Evolutionary conservation across 495 filamentous ascomycete species (phyloP).

Genomic region (Tuber magnatum): DNA sequence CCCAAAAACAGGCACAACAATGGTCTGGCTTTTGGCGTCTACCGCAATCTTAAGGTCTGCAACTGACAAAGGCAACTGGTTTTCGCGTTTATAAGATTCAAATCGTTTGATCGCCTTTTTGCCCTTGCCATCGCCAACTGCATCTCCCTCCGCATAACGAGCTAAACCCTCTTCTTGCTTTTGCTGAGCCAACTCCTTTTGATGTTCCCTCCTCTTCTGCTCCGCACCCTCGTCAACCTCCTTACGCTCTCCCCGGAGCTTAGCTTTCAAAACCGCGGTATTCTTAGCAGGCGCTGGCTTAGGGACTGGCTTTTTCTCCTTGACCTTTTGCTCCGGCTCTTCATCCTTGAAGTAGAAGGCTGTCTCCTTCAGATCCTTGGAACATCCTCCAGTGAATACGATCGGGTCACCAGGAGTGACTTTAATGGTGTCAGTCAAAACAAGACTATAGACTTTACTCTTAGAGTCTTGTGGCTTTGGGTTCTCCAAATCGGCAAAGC

Average conservation of each 20-base stretch:
- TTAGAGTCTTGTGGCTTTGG: constrained; percentile 73
- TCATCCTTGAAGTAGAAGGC: constrained; percentile 98
- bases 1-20: constrained; percentile 94
- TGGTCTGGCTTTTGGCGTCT: constrained; percentile 78
- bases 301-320: constrained; percentile 71
- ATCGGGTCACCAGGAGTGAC: constrained; percentile 67
- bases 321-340: constrained; percentile 64
- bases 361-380: constrained; percentile 79
- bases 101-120: constrained; percentile 97
- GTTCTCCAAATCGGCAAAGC: constrained; percentile 81
- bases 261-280: constrained; percentile 69
- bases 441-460: constrained; percentile 76
- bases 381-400: constrained; percentile 87
- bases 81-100: constrained; percentile 98
- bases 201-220: constrained; percentile 77
- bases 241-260: constrained; percentile 81
- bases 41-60: constrained; percentile 81
- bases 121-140: constrained; percentile 79
- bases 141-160: constrained; percentile 63
- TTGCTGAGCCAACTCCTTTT: constrained; percentile 78
- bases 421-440: constrained; percentile 87
- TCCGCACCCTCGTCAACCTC: constrained; percentile 87
- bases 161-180: constrained; percentile 83
- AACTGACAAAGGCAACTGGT: constrained; percentile 76
- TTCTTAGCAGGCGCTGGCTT: constrained; percentile 84